Evolutionary conservation across 23 red algal species (phyloP).

Genomic region (Porphyridium purpureum): DNA sequence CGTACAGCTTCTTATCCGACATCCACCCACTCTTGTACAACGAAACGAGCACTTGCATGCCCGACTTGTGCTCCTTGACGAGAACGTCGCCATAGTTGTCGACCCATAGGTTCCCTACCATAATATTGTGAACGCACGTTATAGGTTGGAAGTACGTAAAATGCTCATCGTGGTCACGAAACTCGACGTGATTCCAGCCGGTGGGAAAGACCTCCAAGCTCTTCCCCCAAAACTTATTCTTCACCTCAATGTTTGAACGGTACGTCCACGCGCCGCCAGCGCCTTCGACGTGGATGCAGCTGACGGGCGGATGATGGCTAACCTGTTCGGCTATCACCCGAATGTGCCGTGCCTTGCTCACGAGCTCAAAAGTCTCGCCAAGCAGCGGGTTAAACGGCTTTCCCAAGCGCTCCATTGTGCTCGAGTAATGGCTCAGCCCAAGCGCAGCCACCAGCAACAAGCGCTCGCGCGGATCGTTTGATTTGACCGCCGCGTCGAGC

Average conservation of each 20-base stretch:
- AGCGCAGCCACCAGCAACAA: slow-evolving; percentile 60
- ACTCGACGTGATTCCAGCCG: slow-evolving; percentile 44
- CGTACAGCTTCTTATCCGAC: slow-evolving; percentile 8
- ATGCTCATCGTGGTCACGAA: slow-evolving; percentile 60
- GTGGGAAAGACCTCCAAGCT: slow-evolving; percentile 72
- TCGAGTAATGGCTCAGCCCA: slow-evolving; percentile 51
- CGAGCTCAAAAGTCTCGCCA: slow-evolving; percentile 77
- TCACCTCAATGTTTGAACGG: slow-evolving; percentile 35
- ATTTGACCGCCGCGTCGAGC: slow-evolving; percentile 44
- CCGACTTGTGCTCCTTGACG: slow-evolving; percentile 30
- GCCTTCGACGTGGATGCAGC: slow-evolving; percentile 39
- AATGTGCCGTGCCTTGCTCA: slow-evolving; percentile 4
- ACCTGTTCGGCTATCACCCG: slow-evolving; percentile 75
- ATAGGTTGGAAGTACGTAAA: slow-evolving; percentile 60
- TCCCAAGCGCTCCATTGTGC: slow-evolving; percentile 39
- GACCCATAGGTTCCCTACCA: slow-evolving; percentile 77
- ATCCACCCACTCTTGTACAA: slow-evolving; percentile 2
- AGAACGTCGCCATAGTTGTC: slow-evolving; percentile 73
- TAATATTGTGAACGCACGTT: slow-evolving; percentile 87
- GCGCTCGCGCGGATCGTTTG: slow-evolving; percentile 10
- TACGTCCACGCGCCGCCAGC: slow-evolving; percentile 36
- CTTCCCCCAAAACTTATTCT: slow-evolving; percentile 74
- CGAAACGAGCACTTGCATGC: slow-evolving; percentile 5
- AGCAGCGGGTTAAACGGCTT: slow-evolving; percentile 90
- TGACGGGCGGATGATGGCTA: slow-evolving; percentile 73